These are phyloP conservation scores for Cenchrus americanus DNA, from an alignment of 176 grass and related monocot genomes.

Conservation along the genomic window DNA sequence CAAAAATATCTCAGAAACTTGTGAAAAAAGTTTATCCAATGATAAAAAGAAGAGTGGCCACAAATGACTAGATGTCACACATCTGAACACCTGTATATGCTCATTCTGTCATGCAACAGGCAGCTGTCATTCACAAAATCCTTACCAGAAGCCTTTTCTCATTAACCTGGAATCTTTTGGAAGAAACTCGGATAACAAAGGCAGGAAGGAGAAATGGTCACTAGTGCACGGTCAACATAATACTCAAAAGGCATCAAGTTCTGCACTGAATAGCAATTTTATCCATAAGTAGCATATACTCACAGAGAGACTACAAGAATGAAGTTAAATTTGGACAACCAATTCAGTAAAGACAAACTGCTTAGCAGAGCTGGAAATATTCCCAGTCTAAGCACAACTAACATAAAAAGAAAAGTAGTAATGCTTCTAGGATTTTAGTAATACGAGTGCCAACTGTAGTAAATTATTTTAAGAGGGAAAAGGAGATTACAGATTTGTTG, in stretches of 20 bases:
- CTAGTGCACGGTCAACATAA: background rate
- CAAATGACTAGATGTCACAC: background rate
- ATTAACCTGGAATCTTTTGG: background rate
- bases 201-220: background rate
- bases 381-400: background rate
- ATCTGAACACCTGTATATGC: background rate
- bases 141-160: slow-evolving; percentile 2
- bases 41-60: background rate
- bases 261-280: background rate
- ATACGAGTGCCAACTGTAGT: background rate
- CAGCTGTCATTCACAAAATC: background rate
- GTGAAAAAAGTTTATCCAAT: background rate
- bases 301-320: background rate
- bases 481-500: background rate
- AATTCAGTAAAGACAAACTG: background rate
- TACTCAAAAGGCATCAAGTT: background rate
- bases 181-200: background rate
- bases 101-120: background rate
- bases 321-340: background rate
- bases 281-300: background rate
- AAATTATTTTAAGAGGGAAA: background rate
- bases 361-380: background rate
- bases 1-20: slow-evolving; percentile 17
- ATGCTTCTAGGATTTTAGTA: background rate
- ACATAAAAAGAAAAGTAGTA: background rate